phyloP scores from a whole-genome alignment of 2,329 filamentous ascomycete species.

The Myriosclerotinia curreyana region DNA sequence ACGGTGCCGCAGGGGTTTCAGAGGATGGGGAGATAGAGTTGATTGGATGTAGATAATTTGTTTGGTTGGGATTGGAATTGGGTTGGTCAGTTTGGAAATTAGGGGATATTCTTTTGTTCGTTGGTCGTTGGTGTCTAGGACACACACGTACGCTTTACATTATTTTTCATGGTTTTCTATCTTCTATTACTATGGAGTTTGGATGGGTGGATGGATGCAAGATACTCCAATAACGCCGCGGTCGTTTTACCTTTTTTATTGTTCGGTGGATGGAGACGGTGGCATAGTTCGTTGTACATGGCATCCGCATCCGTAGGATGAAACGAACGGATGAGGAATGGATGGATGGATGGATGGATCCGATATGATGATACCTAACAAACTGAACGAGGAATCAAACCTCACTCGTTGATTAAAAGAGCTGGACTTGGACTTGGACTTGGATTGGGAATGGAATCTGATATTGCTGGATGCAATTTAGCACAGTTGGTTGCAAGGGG shows the following conservation, averaged over 20 bases:
- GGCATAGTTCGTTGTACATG: no score
- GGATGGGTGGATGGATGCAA: not conserved
- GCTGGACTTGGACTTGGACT: not conserved
- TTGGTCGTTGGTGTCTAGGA: not conserved
- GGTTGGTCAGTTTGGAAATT: not conserved
- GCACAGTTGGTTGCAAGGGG: not conserved
- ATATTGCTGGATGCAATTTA: constrained; percentile 1
- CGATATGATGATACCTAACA: not conserved
- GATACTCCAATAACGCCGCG: not conserved
- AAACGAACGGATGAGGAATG: not conserved
- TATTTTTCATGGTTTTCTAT: not conserved
- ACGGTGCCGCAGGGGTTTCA: constrained; percentile 38
- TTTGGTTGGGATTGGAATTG: not conserved
- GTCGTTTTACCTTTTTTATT: not conserved
- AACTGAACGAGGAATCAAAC: not conserved
- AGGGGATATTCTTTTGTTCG: not conserved
- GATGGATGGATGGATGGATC: not conserved
- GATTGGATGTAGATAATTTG: constrained; percentile 3
- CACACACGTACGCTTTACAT: not conserved
- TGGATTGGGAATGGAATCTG: no score
- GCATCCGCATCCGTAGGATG: not conserved
- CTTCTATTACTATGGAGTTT: not conserved
- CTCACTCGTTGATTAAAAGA: not conserved
- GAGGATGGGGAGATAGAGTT: constrained; percentile 28
- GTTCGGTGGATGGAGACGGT: not conserved